Percentiles rank a stretch among this genome's conserved stretches.
phyloP scores from a whole-genome alignment of 164 flowering plant genomes.

The Hamamelis virginiana region DNA sequence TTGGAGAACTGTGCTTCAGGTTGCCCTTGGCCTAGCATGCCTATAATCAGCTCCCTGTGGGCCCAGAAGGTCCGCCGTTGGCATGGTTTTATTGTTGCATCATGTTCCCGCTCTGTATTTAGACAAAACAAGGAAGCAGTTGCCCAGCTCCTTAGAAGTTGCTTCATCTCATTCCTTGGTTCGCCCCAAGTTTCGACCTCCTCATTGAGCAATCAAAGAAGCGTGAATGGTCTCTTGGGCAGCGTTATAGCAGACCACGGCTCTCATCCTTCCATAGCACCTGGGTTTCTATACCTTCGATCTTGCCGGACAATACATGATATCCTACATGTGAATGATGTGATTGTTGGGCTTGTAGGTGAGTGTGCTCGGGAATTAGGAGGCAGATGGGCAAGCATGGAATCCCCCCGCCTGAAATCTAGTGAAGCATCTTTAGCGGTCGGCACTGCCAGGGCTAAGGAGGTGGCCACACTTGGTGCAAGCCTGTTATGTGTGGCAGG shows the following conservation, averaged over 20 bases:
- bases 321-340: slow-evolving; percentile 43
- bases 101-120: slow-evolving; percentile 68
- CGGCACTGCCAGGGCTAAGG: slow-evolving; percentile 55
- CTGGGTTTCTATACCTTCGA: slow-evolving; percentile 80
- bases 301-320: slow-evolving; percentile 57
- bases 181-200: slow-evolving; percentile 26
- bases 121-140: slow-evolving; percentile 65
- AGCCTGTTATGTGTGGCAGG: slow-evolving; percentile 70
- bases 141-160: slow-evolving; percentile 71
- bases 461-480: slow-evolving; percentile 75
- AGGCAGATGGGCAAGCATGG: slow-evolving; percentile 34
- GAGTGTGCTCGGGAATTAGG: slow-evolving; percentile 52
- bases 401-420: slow-evolving; percentile 39
- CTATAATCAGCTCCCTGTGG: slow-evolving; percentile 77
- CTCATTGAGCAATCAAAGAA: slow-evolving; percentile 24
- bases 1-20: slow-evolving; percentile 62
- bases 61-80: slow-evolving; percentile 85
- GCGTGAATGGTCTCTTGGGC: slow-evolving; percentile 70
- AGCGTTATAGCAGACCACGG: slow-evolving; percentile 40
- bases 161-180: slow-evolving; percentile 73
- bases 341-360: slow-evolving; percentile 58
- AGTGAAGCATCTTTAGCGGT: slow-evolving; percentile 57
- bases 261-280: slow-evolving; percentile 47
- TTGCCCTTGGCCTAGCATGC: slow-evolving; percentile 85
- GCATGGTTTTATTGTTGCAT: slow-evolving; percentile 70